Base-by-base conservation (phyloP, 2,329 filamentous ascomycete genomes). In the Botrytis deweyae region DNA sequence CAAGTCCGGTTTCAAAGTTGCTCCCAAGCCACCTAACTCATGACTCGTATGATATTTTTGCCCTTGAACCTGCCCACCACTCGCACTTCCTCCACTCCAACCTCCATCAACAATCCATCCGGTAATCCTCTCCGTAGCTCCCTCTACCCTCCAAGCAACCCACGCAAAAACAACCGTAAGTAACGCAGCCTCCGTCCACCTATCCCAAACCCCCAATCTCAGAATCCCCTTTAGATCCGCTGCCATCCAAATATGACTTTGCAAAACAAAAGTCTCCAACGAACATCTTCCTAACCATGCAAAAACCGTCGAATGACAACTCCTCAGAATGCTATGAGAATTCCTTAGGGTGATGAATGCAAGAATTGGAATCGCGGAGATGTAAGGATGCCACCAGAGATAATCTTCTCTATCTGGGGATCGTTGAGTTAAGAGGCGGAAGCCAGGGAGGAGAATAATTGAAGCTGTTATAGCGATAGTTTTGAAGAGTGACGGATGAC, bases 201-300 rank as follows among this genome's bases (percentile, higher is more conserved):
- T 80, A 74, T 81, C 80, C 73, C 73, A 77, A 6, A 81, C 63
- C 7, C 80, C 79, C 40, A 80, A 55, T 52, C 83, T 78, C 12
- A 91, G 83, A 6, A 87, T 76, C 0, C 86, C 87, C 46, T 84
- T 86, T 3, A 87, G 86, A 77, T 91, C 88, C 4, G 85, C 87
- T 2, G 88, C 88, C 14, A 91, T 84, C 85, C 88, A 89, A 71
- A 90, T 83, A 79, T 92, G 90, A 78, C 87, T 87, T 76, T 90
- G 88, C 55, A 91, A 81, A 9, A 89, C 83, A 76, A 88, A 90
- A 0, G 88, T 86, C 80, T 91, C 89, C 1, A 90, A 84, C 0
- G 88, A 88, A 74, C 85, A 86, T 9, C 83, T 82, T 2, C 90
- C 89, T 4, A 91, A 80, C 82, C 84, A 87, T 0, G 87, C 85